Conservation (phyloP, 1,284 basidiomycete genomes). For the Acaromyces ingoldii region DNA sequence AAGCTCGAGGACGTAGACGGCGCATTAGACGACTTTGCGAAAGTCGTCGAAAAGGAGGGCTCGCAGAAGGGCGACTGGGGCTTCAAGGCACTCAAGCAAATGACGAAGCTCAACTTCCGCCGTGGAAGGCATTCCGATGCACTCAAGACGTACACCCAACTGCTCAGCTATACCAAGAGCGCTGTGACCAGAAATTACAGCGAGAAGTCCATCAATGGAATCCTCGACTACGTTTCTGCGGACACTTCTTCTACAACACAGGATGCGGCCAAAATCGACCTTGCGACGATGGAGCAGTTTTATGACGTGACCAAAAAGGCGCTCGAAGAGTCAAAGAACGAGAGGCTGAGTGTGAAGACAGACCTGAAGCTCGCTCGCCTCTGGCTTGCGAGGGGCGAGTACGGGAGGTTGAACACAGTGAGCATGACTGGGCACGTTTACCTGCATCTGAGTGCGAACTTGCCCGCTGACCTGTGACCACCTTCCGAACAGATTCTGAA, state of each 20-base stretch:
- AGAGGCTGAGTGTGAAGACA: conserved; percentile 91
- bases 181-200: conserved; percentile 48
- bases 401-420: conserved; percentile 62
- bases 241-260: conserved; percentile 7
- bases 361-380: conserved; percentile 95
- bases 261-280: conserved; percentile 59
- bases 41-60: conserved; percentile 73
- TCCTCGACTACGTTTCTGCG: conserved; percentile 90
- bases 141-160: conserved; percentile 73
- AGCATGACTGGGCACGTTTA: no score
- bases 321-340: conserved; percentile 88
- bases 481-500: conserved; percentile 47
- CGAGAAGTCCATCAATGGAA: conserved; percentile 97
- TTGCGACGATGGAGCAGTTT: conserved; percentile 85
- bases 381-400: conserved; percentile 94
- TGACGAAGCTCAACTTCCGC: conserved; percentile 88
- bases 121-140: conserved; percentile 74
- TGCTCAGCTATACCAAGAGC: conserved; percentile 72
- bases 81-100: conserved; percentile 97
- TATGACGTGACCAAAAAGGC: conserved; percentile 89
- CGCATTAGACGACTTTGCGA: conserved; percentile 77
- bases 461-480: no score
- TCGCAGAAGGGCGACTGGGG: conserved; percentile 81
- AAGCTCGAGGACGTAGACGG: conserved; percentile 87
- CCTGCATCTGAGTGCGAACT: not conserved